Percentiles rank a stretch among this genome's conserved stretches.
Evolutionary conservation across 176 grass and related monocot genomes (phyloP).

Genomic region (Musa schizocarpa): DNA sequence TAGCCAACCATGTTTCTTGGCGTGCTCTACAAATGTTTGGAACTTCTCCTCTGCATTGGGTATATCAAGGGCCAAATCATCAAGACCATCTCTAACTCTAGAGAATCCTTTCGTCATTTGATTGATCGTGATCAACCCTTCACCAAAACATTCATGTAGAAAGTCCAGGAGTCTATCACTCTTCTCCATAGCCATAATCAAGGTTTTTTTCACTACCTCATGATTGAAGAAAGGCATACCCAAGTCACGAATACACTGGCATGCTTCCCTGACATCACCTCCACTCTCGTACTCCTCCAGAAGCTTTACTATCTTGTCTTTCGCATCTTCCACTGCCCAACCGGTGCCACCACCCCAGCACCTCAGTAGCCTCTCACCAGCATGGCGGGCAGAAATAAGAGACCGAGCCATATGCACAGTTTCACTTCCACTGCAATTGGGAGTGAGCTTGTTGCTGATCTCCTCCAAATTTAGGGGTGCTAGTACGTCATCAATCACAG

Average conservation of each 20-base stretch:
- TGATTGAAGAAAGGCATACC: no score
- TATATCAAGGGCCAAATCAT: conserved; percentile 85
- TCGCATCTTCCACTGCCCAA: conserved; percentile 68
- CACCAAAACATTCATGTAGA: conserved; percentile 64
- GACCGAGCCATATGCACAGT: conserved; percentile 65
- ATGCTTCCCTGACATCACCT: no score
- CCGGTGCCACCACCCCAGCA: conserved; percentile 9
- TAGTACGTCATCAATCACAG: conserved; percentile 84
- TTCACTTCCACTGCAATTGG: conserved; percentile 57
- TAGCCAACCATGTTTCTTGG: conserved; percentile 60
- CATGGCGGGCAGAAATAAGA: conserved; percentile 25
- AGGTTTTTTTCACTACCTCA: no score
- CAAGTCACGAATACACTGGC: no score
- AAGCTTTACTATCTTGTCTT: conserved; percentile 85
- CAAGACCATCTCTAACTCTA: conserved; percentile 39
- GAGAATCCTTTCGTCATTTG: conserved; percentile 68
- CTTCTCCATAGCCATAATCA: conserved; percentile 85
- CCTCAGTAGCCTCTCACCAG: no score
- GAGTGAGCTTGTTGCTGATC: conserved; percentile 60
- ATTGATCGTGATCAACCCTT: conserved; percentile 87
- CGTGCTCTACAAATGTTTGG: conserved; percentile 36
- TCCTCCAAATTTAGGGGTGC: conserved; percentile 77
- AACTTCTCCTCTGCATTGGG: conserved; percentile 81
- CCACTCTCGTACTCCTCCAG: conserved; percentile 23
- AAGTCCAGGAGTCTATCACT: conserved; percentile 44